phyloP scores from a whole-genome alignment of 768 basidiomycete species.

The Lentinula aciculospora region DNA sequence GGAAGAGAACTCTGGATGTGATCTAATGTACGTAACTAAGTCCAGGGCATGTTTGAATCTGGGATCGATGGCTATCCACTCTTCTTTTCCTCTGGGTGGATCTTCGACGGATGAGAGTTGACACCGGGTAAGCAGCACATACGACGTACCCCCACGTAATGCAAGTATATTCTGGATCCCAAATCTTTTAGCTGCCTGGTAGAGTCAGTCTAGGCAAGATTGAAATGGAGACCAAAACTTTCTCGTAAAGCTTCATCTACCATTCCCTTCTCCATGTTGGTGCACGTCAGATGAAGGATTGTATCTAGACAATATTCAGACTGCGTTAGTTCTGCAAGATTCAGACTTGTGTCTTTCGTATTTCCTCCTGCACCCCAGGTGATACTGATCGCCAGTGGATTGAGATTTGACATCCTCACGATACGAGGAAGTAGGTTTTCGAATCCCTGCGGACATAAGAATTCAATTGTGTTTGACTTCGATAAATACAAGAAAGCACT shows the following conservation, averaged over 20 bases:
- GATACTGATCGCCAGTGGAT: conserved; percentile 82
- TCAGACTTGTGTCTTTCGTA: conserved; percentile 82
- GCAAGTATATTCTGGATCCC: conserved; percentile 91
- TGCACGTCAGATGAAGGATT: conserved; percentile 93
- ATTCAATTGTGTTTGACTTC: not conserved
- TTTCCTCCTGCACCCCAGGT: conserved; percentile 98
- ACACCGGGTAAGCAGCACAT: not conserved
- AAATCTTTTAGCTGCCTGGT: conserved; percentile 67
- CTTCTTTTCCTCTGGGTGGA: conserved; percentile 89
- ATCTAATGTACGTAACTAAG: conserved; percentile 86
- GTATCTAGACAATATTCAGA: conserved; percentile 75
- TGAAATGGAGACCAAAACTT: conserved; percentile 15
- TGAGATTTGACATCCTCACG: conserved; percentile 66
- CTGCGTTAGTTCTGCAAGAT: conserved; percentile 77
- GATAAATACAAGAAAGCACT: conserved; percentile 31
- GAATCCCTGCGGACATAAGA: conserved; percentile 57
- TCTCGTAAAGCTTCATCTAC: conserved; percentile 86
- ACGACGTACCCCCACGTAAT: conserved; percentile 73
- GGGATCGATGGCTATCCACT: conserved; percentile 84
- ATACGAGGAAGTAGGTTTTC: conserved; percentile 89
- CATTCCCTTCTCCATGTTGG: conserved; percentile 88
- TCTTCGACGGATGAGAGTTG: conserved; percentile 39
- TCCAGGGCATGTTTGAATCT: conserved; percentile 82
- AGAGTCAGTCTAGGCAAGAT: conserved; percentile 7
- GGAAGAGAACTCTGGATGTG: conserved; percentile 68